Base-by-base conservation (phyloP, 2,329 filamentous ascomycete genomes). In the Claviceps sp. region DNA sequence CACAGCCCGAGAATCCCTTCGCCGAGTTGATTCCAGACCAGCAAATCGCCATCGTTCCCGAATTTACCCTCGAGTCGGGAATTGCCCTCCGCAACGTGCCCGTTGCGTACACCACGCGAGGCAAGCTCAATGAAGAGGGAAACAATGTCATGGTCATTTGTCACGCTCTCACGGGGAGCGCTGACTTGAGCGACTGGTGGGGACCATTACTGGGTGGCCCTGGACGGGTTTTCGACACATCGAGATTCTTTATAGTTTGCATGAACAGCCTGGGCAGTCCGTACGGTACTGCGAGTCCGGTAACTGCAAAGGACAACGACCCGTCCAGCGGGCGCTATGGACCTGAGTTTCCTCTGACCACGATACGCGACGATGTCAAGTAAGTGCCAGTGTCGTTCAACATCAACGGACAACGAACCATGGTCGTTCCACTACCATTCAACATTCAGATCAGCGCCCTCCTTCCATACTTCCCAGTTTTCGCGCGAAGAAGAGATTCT, bases 261-360 rank as follows among this genome's bases (percentile, higher is more conserved):
- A 84, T 91, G 74, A 93, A 93, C 70, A 89, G 86, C 64, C 67
- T 90, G 47, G 88, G 88, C 46, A 91, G 86, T 61, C 88, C 88
- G 0, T 94, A 94, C 62, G 88, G 88, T 34, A 88, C 85, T 53
- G 87, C 86, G n/a, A 91, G 87, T 64, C 87, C 88, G 1, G 87
- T 91, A 50, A 98, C 93, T 2, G 84, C 83, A 59, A 94, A 88
- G 66, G 84, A 96, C 62, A 89, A 89, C 14, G 80, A 94, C 60
- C 70, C 77, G 16, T 73, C 73, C 50, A 82, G 87, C 56, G 89
- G 81, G 17, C 79, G 80, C 59, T 98, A 98, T 63, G 93, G 93
- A 0, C 93, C 93, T 1, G 93, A 98, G 63, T 98, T 98, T 60
- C 93, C 93, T 47, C 72, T 98, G 57, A 96, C 93, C 1, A 97